Evolutionary conservation across 2,329 filamentous ascomycete species (phyloP).

Genomic region (Apiospora kogelbergensis): DNA sequence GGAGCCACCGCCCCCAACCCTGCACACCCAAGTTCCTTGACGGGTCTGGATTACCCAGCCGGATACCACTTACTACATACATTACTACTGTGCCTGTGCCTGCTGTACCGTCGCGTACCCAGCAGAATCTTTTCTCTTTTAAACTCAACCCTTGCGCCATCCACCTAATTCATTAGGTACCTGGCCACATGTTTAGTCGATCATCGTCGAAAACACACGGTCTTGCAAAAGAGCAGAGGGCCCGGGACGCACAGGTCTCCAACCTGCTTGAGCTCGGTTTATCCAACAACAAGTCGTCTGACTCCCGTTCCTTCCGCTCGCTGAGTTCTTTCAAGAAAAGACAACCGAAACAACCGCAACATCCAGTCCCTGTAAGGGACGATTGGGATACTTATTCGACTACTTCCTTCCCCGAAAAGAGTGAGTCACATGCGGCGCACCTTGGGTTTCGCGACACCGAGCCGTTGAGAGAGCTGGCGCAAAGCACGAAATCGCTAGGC

Average conservation of each 20-base stretch:
- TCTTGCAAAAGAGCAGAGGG: slow-evolving; percentile 38
- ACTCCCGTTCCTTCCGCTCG: slow-evolving; percentile 32
- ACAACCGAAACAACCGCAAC: slow-evolving; percentile 7
- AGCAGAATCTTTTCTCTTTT: neutral
- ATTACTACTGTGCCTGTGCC: neutral
- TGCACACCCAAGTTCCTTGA: neutral
- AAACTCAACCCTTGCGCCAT: slow-evolving; percentile 5
- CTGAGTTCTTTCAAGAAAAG: slow-evolving; percentile 14
- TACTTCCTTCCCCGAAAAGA: slow-evolving; percentile 41
- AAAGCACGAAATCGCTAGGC: slow-evolving; percentile 1
- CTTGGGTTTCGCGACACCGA: slow-evolving; percentile 4
- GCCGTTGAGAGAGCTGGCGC: slow-evolving; percentile 7
- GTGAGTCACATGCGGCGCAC: slow-evolving; percentile 29
- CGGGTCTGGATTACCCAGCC: neutral
- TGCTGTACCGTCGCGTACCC: neutral
- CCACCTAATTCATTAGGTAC: slow-evolving; percentile 2
- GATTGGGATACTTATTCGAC: slow-evolving; percentile 28
- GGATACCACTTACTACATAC: neutral
- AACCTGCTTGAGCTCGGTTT: slow-evolving; percentile 38
- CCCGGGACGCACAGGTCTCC: slow-evolving; percentile 35
- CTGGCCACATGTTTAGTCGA: slow-evolving; percentile 46
- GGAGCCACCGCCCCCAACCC: neutral
- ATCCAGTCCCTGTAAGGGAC: slow-evolving; percentile 15
- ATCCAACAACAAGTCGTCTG: slow-evolving; percentile 37
- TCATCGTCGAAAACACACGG: slow-evolving; percentile 38